Conservation (phyloP, 176 grass and related monocot species). For the Leersia perrieri region DNA sequence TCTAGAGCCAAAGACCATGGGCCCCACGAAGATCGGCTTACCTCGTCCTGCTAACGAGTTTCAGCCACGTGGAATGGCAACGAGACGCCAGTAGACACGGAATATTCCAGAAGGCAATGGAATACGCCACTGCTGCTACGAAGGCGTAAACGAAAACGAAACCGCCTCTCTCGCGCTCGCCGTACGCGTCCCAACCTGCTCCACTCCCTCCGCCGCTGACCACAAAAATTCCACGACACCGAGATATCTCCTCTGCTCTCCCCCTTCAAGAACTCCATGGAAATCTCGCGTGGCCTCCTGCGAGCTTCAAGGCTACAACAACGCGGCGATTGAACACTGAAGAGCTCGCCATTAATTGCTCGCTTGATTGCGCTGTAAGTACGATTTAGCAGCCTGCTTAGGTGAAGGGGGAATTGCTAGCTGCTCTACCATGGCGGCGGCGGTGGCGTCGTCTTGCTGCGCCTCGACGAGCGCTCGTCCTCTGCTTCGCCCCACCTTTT, state of each 20-base stretch:
- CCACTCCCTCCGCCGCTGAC: slow-evolving; percentile 5
- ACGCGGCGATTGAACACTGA: background rate
- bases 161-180: background rate
- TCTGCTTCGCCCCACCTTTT: background rate
- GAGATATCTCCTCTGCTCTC: background rate
- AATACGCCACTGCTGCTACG: background rate
- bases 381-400: background rate
- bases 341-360: background rate
- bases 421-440: slow-evolving; percentile 28
- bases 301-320: background rate
- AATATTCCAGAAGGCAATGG: background rate
- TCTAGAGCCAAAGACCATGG: no score
- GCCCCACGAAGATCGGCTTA: no score
- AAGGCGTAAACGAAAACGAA: background rate
- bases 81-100: background rate
- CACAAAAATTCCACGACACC: slow-evolving; percentile 1
- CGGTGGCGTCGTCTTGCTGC: slow-evolving; percentile 37
- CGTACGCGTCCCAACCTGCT: background rate
- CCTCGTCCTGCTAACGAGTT: background rate
- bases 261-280: slow-evolving; percentile 4
- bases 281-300: background rate
- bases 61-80: background rate
- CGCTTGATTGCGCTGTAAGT: background rate
- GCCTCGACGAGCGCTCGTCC: slow-evolving; percentile 16
- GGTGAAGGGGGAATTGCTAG: no score